Percentiles rank a stretch among this genome's conserved stretches.
Evolutionary conservation across 345 rosid species (phyloP).

Genomic region (Euphorbia tirucalli): DNA sequence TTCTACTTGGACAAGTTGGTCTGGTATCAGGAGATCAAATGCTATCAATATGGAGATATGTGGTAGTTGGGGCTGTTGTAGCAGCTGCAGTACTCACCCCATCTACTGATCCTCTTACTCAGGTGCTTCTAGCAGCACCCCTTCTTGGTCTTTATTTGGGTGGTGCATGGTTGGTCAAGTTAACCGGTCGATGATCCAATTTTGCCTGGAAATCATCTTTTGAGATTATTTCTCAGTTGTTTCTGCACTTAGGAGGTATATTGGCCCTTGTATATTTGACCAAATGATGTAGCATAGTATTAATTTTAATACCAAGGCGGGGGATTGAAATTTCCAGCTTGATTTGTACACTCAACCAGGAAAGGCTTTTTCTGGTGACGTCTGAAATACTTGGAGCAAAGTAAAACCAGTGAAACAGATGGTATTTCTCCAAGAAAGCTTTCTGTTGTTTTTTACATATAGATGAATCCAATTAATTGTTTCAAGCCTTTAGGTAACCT

Average conservation of each 20-base stretch:
- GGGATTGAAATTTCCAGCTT: background rate
- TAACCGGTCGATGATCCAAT: constrained; percentile 58
- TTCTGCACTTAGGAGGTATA: background rate
- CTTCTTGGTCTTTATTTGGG: constrained; percentile 93
- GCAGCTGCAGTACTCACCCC: constrained; percentile 96
- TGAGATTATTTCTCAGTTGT: background rate
- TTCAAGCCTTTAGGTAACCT: too few relatives aligned
- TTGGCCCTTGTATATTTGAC: constrained; percentile 5
- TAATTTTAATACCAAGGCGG: constrained; percentile 1
- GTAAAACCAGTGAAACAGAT: background rate
- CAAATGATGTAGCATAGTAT: constrained; percentile 11
- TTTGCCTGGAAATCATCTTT: background rate
- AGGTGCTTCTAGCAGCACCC: constrained; percentile 82
- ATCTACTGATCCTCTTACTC: constrained; percentile 97
- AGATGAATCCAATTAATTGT: too few relatives aligned
- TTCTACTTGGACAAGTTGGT: constrained; percentile 89
- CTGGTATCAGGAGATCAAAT: constrained; percentile 85
- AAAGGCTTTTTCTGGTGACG: background rate
- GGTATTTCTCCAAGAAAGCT: background rate
- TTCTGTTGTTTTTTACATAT: too few relatives aligned
- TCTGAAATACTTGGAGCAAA: background rate
- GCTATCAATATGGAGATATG: constrained; percentile 97
- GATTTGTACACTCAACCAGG: background rate
- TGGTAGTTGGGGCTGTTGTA: constrained; percentile 87
- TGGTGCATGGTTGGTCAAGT: constrained; percentile 91